Evolutionary conservation across 768 basidiomycete species (phyloP).

Genomic region (Pleurotus ostreatus): DNA sequence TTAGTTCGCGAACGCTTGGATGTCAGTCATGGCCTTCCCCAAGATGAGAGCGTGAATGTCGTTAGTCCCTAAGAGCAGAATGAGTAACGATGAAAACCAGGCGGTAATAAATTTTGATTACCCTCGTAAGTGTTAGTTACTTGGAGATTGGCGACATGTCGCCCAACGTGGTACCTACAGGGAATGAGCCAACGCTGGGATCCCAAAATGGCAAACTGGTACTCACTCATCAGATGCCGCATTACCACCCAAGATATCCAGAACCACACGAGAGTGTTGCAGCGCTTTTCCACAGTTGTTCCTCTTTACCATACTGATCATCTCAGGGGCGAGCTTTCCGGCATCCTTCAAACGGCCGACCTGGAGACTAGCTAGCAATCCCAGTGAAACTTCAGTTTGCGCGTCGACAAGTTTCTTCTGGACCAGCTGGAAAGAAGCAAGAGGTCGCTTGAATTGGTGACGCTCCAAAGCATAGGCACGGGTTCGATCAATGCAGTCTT

Average conservation of each 20-base stretch:
- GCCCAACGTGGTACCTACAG: constrained; percentile 82
- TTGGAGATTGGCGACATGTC: constrained; percentile 92
- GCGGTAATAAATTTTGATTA: constrained; percentile 20
- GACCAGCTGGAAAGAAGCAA: constrained; percentile 95
- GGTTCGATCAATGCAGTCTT: constrained; percentile 80
- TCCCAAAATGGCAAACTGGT: constrained; percentile 4
- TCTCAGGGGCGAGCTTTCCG: constrained; percentile 74
- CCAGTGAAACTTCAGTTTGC: constrained; percentile 79
- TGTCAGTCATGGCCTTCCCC: constrained; percentile 88
- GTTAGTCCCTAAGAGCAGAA: constrained; percentile 45
- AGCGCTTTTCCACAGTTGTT: constrained; percentile 96
- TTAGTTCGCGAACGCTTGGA: constrained; percentile 77
- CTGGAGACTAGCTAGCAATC: constrained; percentile 71
- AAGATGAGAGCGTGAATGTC: constrained; percentile 91
- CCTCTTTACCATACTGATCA: constrained; percentile 92
- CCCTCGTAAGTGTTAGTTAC: constrained; percentile 97
- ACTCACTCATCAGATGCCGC: constrained; percentile 88
- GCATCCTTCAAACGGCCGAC: constrained; percentile 86
- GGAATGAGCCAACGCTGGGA: not conserved
- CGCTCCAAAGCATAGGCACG: constrained; percentile 86
- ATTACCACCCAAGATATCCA: constrained; percentile 94
- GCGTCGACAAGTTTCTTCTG: constrained; percentile 98
- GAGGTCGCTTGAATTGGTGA: constrained; percentile 82
- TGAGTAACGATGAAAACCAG: not conserved
- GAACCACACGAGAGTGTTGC: constrained; percentile 69